phyloP scores from a whole-genome alignment of 83 land plant species.

The Isoetes engelmannii region DNA sequence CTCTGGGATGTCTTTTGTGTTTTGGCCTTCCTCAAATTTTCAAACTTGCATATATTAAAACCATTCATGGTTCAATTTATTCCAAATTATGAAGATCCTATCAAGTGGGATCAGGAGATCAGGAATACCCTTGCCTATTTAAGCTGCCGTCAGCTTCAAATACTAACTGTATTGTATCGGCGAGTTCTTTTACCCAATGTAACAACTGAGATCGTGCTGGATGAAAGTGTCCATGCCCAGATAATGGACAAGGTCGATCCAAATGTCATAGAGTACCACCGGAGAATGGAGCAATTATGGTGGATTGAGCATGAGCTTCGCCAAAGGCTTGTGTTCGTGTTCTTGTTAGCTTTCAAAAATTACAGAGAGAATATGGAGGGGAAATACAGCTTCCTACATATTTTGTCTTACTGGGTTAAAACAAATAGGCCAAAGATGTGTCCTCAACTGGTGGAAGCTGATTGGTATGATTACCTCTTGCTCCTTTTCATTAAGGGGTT shows the following conservation, averaged over 20 bases:
- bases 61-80: background rate
- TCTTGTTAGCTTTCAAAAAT: background rate
- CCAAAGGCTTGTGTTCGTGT: conserved; percentile 13
- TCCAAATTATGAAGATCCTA: background rate
- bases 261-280: background rate
- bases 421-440: conserved; percentile 16
- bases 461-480: too few relatives aligned
- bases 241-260: background rate
- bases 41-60: background rate
- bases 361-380: conserved; percentile 1
- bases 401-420: conserved; percentile 22
- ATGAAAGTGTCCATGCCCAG: conserved; percentile 7
- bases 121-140: conserved; percentile 6
- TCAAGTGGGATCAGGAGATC: too few relatives aligned
- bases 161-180: conserved; percentile 19
- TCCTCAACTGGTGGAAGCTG: conserved; percentile 21
- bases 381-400: conserved; percentile 4
- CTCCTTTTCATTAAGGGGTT: too few relatives aligned
- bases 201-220: conserved; percentile 13
- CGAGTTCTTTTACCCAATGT: conserved; percentile 15
- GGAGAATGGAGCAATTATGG: conserved; percentile 14
- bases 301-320: conserved; percentile 28
- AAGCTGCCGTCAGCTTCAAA: conserved; percentile 22
- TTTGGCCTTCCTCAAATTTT: conserved; percentile 14
- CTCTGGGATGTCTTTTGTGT: conserved; percentile 27